Evolutionary conservation across 176 grass and related monocot species (phyloP), one percentile per base, ranked within the genome.

Genomic region (Tillandsia fasciculata): DNA sequence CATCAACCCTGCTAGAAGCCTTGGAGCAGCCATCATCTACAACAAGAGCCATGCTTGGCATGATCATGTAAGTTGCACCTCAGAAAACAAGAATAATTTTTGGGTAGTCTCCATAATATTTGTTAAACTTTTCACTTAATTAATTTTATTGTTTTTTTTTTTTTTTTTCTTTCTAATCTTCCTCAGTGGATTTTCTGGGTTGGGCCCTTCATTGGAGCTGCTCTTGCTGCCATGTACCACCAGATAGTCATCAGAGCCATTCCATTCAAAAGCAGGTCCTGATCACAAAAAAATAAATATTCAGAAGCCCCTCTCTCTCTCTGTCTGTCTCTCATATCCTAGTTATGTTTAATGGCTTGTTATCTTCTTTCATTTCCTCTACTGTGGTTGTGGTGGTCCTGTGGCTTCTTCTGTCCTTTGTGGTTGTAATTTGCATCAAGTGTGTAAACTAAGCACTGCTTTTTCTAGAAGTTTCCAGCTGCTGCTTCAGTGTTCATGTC

Each of bases 171-270:
- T 6, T n/a, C 12, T 51, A 5, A 64, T 74, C 7, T 42, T 42
- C 33, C 13, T 20, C 84, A 91, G 91, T 96, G 91, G 91, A 96
- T 96, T 75, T 96, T 96, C 85, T 96, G 91, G 91, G 85, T 96
- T 0, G 91, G 91, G 0, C 91, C 91, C 1, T 91, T 96, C 82
- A 88, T 96, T 66, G 91, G 91, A 70, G 91, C 91, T 26, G 91
- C 88, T 26, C 88, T 96, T 14, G 91, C 88, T 18, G 91, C 91
- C 49, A 59, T 91, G 5, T 96, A 96, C 85, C 91, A 96, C 80
- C 82, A 86, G 26, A 82, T 96, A 26, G 72, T 96, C 49, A 91
- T 96, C 82, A 81, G 88, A 66, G 91, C 91, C 10, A 88, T 96
- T 65, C 91, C 91, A 77, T 96, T 96, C 87, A 96, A 91, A 85